These are phyloP conservation scores for Chlamydomonas incerta DNA, from an alignment of 139 green algal genomes.

Conservation along the genomic window DNA sequence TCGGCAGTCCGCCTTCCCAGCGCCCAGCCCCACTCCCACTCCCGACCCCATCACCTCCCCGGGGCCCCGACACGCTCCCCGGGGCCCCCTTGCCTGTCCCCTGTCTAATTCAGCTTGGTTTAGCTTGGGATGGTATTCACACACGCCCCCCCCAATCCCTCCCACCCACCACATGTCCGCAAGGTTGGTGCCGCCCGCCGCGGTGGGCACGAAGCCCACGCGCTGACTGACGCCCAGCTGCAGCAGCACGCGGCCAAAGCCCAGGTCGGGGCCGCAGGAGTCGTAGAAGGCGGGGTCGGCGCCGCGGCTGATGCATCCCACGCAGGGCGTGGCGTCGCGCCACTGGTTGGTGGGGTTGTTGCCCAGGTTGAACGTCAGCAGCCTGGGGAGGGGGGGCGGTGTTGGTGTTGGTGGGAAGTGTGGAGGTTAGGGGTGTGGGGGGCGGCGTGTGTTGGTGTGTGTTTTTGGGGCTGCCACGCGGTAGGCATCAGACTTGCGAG, in stretches of 20 bases:
- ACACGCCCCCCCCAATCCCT: not conserved
- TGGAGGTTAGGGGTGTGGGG: no score
- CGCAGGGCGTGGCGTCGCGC: slow-evolving; percentile 4
- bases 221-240: not conserved
- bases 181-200: not conserved
- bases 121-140: no score
- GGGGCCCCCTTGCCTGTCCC: no score
- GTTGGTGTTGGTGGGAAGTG: no score
- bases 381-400: not conserved
- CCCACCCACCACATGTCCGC: not conserved
- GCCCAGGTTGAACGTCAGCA: slow-evolving; percentile 10
- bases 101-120: no score
- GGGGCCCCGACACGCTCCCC: no score
- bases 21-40: no score
- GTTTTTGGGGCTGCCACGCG: no score
- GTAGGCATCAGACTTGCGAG: no score
- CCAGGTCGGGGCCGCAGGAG: slow-evolving; percentile 5
- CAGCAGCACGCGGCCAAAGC: slow-evolving; percentile 17
- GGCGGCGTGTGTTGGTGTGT: no score
- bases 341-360: not conserved
- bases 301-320: slow-evolving; percentile 13
- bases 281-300: not conserved
- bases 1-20: no score
- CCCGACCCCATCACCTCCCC: no score
- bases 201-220: slow-evolving; percentile 3